Evolutionary conservation across 768 basidiomycete species (phyloP), one percentile per base, ranked within the genome.

Genomic region (Leccinum olivaceopallidum): DNA sequence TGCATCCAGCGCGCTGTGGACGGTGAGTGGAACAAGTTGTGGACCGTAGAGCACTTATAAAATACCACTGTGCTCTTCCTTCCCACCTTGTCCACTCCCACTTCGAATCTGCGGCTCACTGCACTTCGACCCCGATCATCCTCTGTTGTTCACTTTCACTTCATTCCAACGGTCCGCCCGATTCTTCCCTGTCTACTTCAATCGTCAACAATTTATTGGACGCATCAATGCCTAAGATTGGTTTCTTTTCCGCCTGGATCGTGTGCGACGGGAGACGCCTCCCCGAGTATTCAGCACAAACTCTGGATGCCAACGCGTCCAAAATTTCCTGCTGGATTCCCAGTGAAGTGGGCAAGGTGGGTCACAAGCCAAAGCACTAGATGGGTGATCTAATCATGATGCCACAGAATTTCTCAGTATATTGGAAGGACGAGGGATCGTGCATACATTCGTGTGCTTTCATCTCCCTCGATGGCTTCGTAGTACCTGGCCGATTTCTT

Each of bases 181-280:
- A 7, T 39, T 28, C 10, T 30, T 32, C 32, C 4, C 28, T 32
- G 12, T 18, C 28, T 8, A 7, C 24, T 6, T 44, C 3, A 18
- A 55, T 26, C n/a, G 39, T 26, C 24, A 28, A 37, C 16, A 10
- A 32, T 60, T 0, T 0, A 0, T 36, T 36, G 34, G 13, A 13
- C 13, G 13, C 34, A 36, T 14, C 34, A 36, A 36, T 36, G 81
- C 78, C 86, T 60, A 79, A 78, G 0, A 81, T 83, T 70, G 80
- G 81, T 18, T 84, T 80, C 6, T 89, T 89, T 72, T 86, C 86
- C 14, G 87, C 88, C 24, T 90, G 89, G 85, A 85, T 91, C 56
- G 76, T 77, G 37, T 81, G 79, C 44, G 80, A 83, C 34, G 83
- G 80, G 5, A 64, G 77, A 58, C 67, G 72, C 12, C 66, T 89